These are phyloP conservation scores for Coemansia sp. DNA, from an alignment of 192 early-diverging fungal species.

Conservation along the genomic window DNA sequence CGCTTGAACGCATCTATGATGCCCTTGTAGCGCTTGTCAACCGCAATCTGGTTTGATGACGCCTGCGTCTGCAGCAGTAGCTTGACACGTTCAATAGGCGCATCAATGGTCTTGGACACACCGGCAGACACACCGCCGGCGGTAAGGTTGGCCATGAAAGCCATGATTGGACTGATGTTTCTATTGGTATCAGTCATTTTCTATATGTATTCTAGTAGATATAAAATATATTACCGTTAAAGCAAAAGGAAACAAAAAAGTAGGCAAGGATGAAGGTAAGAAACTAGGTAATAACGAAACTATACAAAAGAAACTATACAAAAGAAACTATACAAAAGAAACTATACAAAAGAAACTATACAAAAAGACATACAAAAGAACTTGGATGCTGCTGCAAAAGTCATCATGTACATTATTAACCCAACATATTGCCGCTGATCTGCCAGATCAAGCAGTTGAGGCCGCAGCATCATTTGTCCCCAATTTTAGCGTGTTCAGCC, in stretches of 20 bases:
- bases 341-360: too few relatives aligned
- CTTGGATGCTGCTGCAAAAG: too few relatives aligned
- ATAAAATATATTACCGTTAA: background rate
- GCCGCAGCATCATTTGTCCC: background rate
- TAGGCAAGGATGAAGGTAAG: too few relatives aligned
- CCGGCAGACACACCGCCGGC: conserved; percentile 94
- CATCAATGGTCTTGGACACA: conserved; percentile 97
- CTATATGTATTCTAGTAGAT: background rate
- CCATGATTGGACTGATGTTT: conserved; percentile 22
- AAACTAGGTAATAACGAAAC: too few relatives aligned
- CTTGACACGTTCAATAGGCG: conserved; percentile 97
- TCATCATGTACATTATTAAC: background rate
- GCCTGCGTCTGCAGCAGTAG: conserved; percentile 91
- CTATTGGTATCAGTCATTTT: conserved; percentile 51
- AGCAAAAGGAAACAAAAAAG: background rate
- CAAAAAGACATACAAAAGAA: too few relatives aligned
- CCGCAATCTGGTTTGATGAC: conserved; percentile 56
- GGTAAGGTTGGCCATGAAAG: conserved; percentile 67
- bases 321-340: too few relatives aligned
- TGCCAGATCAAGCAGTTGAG: background rate
- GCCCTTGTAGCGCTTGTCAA: conserved; percentile 78
- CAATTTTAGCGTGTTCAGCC: background rate
- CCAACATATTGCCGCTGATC: background rate
- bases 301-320: too few relatives aligned
- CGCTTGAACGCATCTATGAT: conserved; percentile 91